Conservation (phyloP, 192 early-diverging fungal species). For the Coemansia sp. region DNA sequence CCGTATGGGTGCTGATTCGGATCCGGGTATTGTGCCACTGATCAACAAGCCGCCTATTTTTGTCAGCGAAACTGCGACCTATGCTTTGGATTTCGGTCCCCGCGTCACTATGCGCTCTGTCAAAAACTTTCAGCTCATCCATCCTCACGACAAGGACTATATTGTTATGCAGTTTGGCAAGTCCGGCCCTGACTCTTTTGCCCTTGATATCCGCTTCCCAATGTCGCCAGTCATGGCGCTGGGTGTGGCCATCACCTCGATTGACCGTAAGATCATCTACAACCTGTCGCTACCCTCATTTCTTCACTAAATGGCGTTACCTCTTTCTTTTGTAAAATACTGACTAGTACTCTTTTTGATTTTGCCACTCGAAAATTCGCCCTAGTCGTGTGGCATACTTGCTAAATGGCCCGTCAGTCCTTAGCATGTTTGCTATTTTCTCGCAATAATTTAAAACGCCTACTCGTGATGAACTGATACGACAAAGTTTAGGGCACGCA, state of each 20-base stretch:
- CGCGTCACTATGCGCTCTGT: conserved; percentile 85
- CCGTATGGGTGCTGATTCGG: conserved; percentile 16
- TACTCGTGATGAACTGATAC: background rate
- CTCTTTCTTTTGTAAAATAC: no score
- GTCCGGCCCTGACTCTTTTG: conserved; percentile 69
- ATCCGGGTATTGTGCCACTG: conserved; percentile 66
- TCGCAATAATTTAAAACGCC: background rate
- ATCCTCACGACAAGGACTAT: conserved; percentile 89
- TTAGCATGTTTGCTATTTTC: background rate
- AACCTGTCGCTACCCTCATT: background rate
- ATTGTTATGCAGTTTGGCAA: conserved; percentile 94
- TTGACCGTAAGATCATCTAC: conserved; percentile 88
- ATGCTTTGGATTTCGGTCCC: conserved; percentile 91
- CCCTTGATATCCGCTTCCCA: conserved; percentile 90
- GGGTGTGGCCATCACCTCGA: conserved; percentile 83
- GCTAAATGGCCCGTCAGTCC: background rate
- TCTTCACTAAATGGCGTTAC: no score
- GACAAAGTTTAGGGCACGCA: background rate
- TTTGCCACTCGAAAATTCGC: background rate
- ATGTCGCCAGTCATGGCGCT: conserved; percentile 85
- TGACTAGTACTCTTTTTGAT: no score
- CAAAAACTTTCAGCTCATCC: conserved; percentile 97
- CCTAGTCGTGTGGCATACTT: background rate
- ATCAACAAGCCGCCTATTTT: conserved; percentile 94
- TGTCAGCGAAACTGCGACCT: conserved; percentile 84